Evolutionary conservation across 768 basidiomycete genomes (phyloP), one percentile per base, ranked within the genome.

Genomic region (Lactifluus echinatus): DNA sequence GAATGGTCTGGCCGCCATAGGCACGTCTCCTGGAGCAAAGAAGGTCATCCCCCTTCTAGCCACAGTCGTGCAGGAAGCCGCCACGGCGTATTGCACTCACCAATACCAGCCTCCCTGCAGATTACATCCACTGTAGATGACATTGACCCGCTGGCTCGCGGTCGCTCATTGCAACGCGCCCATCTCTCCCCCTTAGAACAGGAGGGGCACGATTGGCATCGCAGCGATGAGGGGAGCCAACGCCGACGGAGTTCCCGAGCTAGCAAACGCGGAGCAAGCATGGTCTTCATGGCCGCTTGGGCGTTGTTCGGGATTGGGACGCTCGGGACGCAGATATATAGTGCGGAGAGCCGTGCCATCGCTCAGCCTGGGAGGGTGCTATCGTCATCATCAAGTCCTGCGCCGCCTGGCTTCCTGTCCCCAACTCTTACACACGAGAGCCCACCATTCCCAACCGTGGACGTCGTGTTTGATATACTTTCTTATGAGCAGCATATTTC

Each of bases 251-350:
- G 64, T 57, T 85, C 85, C n/a, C 76, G 83, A 59, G 81, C 83
- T 8, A 85, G 82, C 64, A 78, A 82, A 59, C 79, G 82, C 59
- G 80, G 85, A 29, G 85, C 86, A 5, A 83, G 82, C 2, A 84
- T 95, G 74, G 81, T 94, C 19, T 89, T 96, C 63, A 74, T 96
- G 60, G 80, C 88, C 36, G 75, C 81, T 11, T 91, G 89, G 74
- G 75, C 83, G 11, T 71, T 96, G 57, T 85, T 90, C 63, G 78
- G 89, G 0, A 65, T 89, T 12, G 83, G 85, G 2, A 73, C 78
- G 29, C 67, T 84, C 48, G 67, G 73, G 3, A 68, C 70, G 8
- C 68, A 64, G 31, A 62, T 66, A 43, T 65, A 66, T 23, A 66
- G 69, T 7, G 55, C 69, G 12, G 56, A 68, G 7, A 53, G 69